Evolutionary conservation across 768 basidiomycete species (phyloP).

Genomic region (Lactifluus rugatus): DNA sequence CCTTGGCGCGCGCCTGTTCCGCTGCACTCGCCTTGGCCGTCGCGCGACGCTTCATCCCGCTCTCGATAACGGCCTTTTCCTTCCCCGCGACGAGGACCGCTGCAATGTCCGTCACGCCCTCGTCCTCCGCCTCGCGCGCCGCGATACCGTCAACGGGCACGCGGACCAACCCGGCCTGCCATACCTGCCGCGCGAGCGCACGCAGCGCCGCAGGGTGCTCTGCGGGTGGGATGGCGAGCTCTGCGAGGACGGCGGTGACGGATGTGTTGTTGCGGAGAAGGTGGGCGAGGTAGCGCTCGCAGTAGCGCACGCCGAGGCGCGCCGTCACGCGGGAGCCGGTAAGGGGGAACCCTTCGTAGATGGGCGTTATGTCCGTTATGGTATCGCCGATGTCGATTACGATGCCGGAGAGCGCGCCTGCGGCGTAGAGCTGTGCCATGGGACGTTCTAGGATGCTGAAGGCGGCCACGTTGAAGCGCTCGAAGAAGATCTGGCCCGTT

Average conservation of each 20-base stretch:
- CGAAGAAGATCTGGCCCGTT: constrained; percentile 80
- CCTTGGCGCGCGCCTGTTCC: constrained; percentile 69
- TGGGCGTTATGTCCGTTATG: constrained; percentile 65
- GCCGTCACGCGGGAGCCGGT: constrained; percentile 45
- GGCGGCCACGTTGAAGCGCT: constrained; percentile 83
- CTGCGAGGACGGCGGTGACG: constrained; percentile 48
- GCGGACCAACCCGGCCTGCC: constrained; percentile 56
- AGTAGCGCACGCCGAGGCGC: constrained; percentile 59
- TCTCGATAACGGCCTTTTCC: constrained; percentile 82
- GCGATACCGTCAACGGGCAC: constrained; percentile 60
- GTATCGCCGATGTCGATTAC: constrained; percentile 76
- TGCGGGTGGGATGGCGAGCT: constrained; percentile 30
- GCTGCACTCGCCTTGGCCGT: constrained; percentile 65
- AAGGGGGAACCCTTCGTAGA: constrained; percentile 63
- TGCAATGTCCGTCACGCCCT: constrained; percentile 83
- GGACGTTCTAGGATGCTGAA: constrained; percentile 76
- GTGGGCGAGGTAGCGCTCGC: constrained; percentile 66
- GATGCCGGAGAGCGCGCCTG: constrained; percentile 59
- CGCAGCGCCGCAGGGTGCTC: constrained; percentile 37
- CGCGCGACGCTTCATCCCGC: constrained; percentile 68
- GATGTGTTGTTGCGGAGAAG: constrained; percentile 61
- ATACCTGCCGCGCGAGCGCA: constrained; percentile 56
- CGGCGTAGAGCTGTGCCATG: constrained; percentile 74
- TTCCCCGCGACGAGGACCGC: constrained; percentile 86
- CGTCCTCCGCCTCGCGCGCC: constrained; percentile 48